Evolutionary conservation across 352 stramenopile species (phyloP).

Genomic region (Globisporangium nodosum): DNA sequence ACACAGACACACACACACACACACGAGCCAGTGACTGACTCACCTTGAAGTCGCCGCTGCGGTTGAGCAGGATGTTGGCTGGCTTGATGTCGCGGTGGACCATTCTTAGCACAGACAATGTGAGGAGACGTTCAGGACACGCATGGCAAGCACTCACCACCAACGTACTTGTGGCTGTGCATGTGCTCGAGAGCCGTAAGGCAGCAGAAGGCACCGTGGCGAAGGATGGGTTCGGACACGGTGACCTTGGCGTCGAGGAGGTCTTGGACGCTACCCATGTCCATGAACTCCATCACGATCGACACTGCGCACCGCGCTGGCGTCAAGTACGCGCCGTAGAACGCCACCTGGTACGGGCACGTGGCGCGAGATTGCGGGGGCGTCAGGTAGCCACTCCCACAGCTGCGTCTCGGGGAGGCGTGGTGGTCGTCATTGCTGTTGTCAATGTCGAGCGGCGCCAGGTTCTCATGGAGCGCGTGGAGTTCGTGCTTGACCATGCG

Average conservation of each 20-base stretch:
- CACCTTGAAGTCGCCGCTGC: slow-evolving; percentile 80
- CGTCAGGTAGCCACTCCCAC: slow-evolving; percentile 1
- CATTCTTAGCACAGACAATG: slow-evolving; percentile 27
- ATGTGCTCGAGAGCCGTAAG: slow-evolving; percentile 82
- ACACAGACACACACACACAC: neutral
- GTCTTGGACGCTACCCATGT: slow-evolving; percentile 85
- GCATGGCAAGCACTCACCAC: neutral
- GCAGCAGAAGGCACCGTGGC: slow-evolving; percentile 78
- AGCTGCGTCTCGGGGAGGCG: neutral
- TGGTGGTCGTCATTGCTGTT: too few relatives aligned
- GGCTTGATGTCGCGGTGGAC: slow-evolving; percentile 90
- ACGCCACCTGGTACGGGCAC: slow-evolving; percentile 83
- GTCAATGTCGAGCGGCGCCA: slow-evolving; percentile 52
- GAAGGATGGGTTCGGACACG: slow-evolving; percentile 52
- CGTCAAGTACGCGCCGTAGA: slow-evolving; percentile 86
- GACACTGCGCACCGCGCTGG: slow-evolving; percentile 65
- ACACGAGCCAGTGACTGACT: neutral
- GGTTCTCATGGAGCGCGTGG: slow-evolving; percentile 79
- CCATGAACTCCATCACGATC: slow-evolving; percentile 93
- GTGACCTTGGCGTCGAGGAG: slow-evolving; percentile 42
- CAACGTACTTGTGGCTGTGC: slow-evolving; percentile 55
- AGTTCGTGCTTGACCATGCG: slow-evolving; percentile 86
- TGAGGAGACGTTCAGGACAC: neutral
- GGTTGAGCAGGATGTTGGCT: slow-evolving; percentile 87
- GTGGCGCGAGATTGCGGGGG: slow-evolving; percentile 7